These are phyloP conservation scores for Ogataea angusta DNA, from an alignment of 805 yeast species.

Conservation along the genomic window DNA sequence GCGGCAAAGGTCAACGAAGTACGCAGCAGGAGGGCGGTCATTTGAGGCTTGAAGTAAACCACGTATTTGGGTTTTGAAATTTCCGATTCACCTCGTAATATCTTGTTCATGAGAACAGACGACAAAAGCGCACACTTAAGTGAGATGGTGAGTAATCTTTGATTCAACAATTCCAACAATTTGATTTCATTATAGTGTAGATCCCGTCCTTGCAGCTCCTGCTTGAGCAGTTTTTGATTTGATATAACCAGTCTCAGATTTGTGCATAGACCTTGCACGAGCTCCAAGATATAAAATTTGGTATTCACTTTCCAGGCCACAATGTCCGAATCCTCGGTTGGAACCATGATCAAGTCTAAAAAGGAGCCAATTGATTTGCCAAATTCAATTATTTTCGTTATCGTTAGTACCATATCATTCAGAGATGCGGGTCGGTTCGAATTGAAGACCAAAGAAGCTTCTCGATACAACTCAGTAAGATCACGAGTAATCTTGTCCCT, in stretches of 20 bases:
- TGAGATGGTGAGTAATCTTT: background rate
- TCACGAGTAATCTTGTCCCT: conserved; percentile 1
- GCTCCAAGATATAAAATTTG: conserved; percentile 9
- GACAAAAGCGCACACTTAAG: conserved; percentile 7
- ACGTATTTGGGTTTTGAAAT: conserved; percentile 6
- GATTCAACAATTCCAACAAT: conserved; percentile 1
- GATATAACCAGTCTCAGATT: conserved; percentile 2
- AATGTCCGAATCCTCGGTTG: background rate
- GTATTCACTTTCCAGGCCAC: conserved; percentile 7
- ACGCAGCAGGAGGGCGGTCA: conserved; percentile 2
- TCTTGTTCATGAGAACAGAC: background rate
- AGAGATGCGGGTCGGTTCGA: conserved; percentile 3
- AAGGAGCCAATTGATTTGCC: conserved; percentile 6
- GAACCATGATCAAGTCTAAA: conserved; percentile 1
- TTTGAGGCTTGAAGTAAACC: conserved; percentile 8
- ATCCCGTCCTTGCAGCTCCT: conserved; percentile 2
- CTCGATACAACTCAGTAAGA: conserved; percentile 2
- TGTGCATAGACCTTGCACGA: conserved; percentile 6
- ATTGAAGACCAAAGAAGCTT: conserved; percentile 4
- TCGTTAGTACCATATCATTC: conserved; percentile 8
- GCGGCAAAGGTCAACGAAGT: conserved; percentile 3
- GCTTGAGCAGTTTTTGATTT: conserved; percentile 3
- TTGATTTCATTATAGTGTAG: conserved; percentile 5
- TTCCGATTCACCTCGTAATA: conserved; percentile 5
- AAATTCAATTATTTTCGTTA: conserved; percentile 3